Conservation (phyloP, 345 rosid species). For the Populus euphratica region DNA sequence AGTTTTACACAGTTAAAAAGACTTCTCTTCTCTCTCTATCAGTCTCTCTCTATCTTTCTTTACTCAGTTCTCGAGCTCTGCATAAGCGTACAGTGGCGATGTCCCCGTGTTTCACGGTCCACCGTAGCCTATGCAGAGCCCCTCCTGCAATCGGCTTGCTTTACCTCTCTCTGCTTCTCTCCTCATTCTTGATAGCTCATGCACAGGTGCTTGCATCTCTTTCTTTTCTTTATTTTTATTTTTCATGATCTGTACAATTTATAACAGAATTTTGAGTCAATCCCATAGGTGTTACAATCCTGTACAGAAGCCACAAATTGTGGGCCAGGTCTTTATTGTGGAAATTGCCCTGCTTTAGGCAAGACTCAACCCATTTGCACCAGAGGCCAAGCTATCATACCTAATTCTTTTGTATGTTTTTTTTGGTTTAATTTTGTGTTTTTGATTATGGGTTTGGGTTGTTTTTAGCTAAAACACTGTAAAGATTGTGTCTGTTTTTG, state of each 20-base stretch:
- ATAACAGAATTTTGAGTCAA: slow-evolving; percentile 17
- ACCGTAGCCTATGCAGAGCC: slow-evolving; percentile 48
- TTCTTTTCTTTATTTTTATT: neutral
- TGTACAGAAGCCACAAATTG: slow-evolving; percentile 70
- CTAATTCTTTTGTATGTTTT: slow-evolving; percentile 65
- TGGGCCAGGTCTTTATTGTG: slow-evolving; percentile 74
- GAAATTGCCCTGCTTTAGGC: slow-evolving; percentile 73
- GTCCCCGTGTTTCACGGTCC: slow-evolving; percentile 48
- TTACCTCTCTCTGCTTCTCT: slow-evolving; percentile 33
- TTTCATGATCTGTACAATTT: slow-evolving; percentile 23
- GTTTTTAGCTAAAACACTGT: slow-evolving; percentile 3
- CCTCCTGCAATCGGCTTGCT: slow-evolving; percentile 23
- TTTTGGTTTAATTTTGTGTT: neutral
- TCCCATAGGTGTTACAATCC: slow-evolving; percentile 58
- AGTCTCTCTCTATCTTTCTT: slow-evolving; percentile 13
- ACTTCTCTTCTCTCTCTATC: slow-evolving; percentile 11
- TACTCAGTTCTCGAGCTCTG: slow-evolving; percentile 38
- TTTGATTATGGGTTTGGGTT: neutral
- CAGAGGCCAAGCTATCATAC: slow-evolving; percentile 79
- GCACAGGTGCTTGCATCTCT: slow-evolving; percentile 43
- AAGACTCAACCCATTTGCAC: slow-evolving; percentile 71
- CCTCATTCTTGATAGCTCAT: slow-evolving; percentile 21
- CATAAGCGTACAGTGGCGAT: slow-evolving; percentile 34
- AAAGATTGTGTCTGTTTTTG: neutral
- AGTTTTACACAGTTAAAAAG: neutral